These are phyloP conservation scores for Orbilia quercus DNA, from an alignment of 2,329 filamentous ascomycete species.

Conservation along the genomic window DNA sequence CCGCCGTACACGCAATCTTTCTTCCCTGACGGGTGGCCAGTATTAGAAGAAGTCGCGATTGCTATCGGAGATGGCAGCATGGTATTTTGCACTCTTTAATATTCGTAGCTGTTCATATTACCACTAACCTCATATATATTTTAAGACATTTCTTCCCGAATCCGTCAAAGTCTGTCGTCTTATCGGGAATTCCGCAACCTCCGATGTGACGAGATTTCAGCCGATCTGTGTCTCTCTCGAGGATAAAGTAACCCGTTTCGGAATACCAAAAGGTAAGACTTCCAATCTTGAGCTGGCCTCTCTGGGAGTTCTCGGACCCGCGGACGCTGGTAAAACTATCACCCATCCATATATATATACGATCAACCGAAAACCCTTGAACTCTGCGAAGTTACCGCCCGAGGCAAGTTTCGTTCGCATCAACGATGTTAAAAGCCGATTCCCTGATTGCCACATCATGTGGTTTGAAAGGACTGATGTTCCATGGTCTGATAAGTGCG, in stretches of 20 bases:
- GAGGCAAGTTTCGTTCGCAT: not conserved
- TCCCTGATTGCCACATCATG: constrained; percentile 24
- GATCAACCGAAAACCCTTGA: not conserved
- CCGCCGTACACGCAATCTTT: not conserved
- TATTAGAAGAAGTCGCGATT: constrained; percentile 22
- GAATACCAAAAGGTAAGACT: not conserved
- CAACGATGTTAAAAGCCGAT: not conserved
- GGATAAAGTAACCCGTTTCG: constrained; percentile 3
- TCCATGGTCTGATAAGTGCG: constrained; percentile 39
- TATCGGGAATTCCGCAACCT: not conserved
- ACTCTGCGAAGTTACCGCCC: not conserved
- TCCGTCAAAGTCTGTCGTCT: constrained; percentile 31
- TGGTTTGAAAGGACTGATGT: constrained; percentile 30
- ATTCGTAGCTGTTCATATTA: not conserved
- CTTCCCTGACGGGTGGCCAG: constrained; percentile 34
- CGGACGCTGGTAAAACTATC: not conserved
- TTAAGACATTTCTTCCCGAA: constrained; percentile 22
- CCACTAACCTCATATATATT: not conserved
- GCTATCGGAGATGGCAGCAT: not conserved
- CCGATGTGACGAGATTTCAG: not conserved
- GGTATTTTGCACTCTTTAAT: constrained; percentile 11
- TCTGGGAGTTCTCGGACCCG: not conserved
- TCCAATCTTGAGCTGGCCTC: constrained; percentile 3
- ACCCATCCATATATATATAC: constrained; percentile 2
- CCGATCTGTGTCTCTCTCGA: too few species aligned